phyloP scores from a whole-genome alignment of 192 early-diverging fungal genomes.

The Gaertneriomyces semiglobifer region DNA sequence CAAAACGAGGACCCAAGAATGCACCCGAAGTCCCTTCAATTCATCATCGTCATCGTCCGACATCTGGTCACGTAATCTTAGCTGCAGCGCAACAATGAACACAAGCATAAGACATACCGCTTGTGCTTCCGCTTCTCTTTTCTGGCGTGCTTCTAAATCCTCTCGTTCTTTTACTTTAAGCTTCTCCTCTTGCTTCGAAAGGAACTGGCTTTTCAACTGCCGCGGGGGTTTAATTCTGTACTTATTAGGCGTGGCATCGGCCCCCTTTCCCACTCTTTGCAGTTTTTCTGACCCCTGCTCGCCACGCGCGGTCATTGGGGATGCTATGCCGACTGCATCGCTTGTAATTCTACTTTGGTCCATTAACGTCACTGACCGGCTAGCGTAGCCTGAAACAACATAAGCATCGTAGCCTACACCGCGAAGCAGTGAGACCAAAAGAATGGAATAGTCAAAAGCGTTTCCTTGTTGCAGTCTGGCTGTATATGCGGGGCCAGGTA shows the following conservation, averaged over 20 bases:
- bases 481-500: conserved; percentile 51
- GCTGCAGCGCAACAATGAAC: not conserved
- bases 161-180: conserved; percentile 19
- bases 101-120: conserved; percentile 22
- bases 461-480: conserved; percentile 50
- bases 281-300: not conserved
- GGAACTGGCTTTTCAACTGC: conserved; percentile 45
- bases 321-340: conserved; percentile 31
- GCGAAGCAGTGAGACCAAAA: conserved; percentile 50
- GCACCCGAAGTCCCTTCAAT: conserved; percentile 53
- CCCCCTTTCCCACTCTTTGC: not conserved
- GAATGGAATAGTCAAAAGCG: conserved; percentile 51
- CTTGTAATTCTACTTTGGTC: conserved; percentile 48
- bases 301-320: conserved; percentile 12
- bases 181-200: conserved; percentile 53
- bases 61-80: not conserved
- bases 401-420: conserved; percentile 62
- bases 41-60: conserved; percentile 54
- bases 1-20: conserved; percentile 58
- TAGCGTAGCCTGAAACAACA: conserved; percentile 57
- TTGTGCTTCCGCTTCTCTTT: conserved; percentile 30
- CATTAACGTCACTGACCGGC: conserved; percentile 48
- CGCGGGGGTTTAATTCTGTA: conserved; percentile 50
- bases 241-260: conserved; percentile 19
- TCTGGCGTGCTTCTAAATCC: conserved; percentile 31